Evolutionary conservation across 2,329 filamentous ascomycete genomes (phyloP), one percentile per base, ranked within the genome.

Genomic region (Paecilomyces niveus): DNA sequence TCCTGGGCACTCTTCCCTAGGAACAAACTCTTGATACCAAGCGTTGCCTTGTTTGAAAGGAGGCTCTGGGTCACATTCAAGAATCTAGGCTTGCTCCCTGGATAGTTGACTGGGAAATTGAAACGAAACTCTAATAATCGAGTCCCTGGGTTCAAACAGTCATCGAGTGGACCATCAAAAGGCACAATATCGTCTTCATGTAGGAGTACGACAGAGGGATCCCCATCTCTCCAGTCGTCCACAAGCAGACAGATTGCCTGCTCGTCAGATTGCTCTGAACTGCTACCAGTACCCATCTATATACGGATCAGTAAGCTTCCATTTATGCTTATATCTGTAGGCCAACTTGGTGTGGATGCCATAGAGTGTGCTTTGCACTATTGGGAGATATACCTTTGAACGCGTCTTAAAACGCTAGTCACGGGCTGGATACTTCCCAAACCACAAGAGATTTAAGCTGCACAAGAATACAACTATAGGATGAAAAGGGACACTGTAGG

Each of bases 11-110:
- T 18, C 32, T 52, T 26, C 7, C 45, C 53, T 15, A 52, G 22
- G 39, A 49, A 55, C n/a, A 58, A 51, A 10, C 3, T 21, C 9
- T 22, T 33, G 39, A 58, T 58, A 2, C 57, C 57, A 50, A 55
- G 55, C 1, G 32, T 29, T 10, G 45, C 15, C n/a, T 24, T 55
- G 18, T 33, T 55, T 11, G 21, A 26, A 13, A 55, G 32, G 15
- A 55, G 39, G 11, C 21, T 15, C 33, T 45, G 54, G 6, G 35
- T 33, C n/a, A 39, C 7, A 7, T 6, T 24, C 13, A 45, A 18
- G 11, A 55, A 49, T 15, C 54, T 35, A 24, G 11, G 35, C 33
- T 45, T 39, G 9, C 54, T 31, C 9, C 54, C 35, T 7, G 35
- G 54, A 24, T 49, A 55, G 7, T 54, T 18, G 18, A 21, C 11